phyloP scores from a whole-genome alignment of 1,284 basidiomycete genomes.

The Erythrobasidium hasegawianum region DNA sequence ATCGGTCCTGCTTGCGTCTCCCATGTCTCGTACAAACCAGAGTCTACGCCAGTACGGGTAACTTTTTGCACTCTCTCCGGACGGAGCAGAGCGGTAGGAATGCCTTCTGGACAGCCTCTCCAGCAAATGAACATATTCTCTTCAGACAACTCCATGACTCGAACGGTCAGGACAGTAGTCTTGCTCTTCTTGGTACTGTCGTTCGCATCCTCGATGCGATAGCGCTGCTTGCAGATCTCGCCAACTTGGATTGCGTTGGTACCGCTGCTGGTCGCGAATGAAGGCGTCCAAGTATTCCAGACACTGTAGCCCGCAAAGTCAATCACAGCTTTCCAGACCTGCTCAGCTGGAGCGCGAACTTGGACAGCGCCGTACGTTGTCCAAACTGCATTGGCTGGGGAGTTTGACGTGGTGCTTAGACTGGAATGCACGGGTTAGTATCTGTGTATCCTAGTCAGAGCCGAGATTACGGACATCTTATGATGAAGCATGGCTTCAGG shows the following conservation, averaged over 20 bases:
- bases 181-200: not conserved
- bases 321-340: conserved; percentile 11
- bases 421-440: no score
- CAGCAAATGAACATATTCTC: conserved; percentile 9
- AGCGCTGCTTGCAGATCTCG: not conserved
- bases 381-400: conserved; percentile 2
- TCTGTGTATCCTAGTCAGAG: no score
- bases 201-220: not conserved
- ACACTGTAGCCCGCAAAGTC: not conserved
- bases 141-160: not conserved
- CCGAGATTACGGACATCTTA: no score
- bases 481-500: no score
- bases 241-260: not conserved
- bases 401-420: no score
- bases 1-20: conserved; percentile 31
- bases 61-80: conserved; percentile 23
- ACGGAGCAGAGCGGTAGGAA: conserved; percentile 9
- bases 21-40: conserved; percentile 15
- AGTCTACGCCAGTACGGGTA: not conserved
- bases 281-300: conserved; percentile 25
- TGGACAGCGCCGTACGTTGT: conserved; percentile 20
- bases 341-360: conserved; percentile 11
- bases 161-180: not conserved
- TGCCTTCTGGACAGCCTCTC: conserved; percentile 1
- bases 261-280: not conserved